Evolutionary conservation across 2,329 filamentous ascomycete genomes (phyloP), one percentile per base, ranked within the genome.

Genomic region (Helicocarpus griseus): DNA sequence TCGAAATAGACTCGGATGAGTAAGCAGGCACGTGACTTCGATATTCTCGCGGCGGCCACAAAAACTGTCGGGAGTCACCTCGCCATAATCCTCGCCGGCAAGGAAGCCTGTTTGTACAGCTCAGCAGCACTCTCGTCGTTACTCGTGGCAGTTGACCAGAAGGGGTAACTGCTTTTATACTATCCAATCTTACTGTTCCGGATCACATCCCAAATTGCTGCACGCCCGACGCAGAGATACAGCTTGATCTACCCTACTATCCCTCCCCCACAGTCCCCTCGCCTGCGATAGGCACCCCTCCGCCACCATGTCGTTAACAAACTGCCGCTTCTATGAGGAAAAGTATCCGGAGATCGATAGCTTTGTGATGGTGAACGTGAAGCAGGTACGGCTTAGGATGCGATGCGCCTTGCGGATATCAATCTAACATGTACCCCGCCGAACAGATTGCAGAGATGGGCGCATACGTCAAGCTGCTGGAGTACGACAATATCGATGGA

Each of bases 351-450:
- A 97, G 80, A 91, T 98, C 70, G 93, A 98, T 76, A 95, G 89
- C 79, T 97, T 96, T 75, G 94, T 98, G 69, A 98, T 98, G 93
- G 93, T 98, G 71, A 98, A 97, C 74, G 93, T 97, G 65, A 95
- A 95, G 82, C 89, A 95, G 84, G 87, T 90, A 69, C 40, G 65
- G 44, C 50, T 19, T 17, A 48, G 13, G 21, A 17, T 14, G 40
- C 35, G 48, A 17, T 26, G 3, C 29, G 14, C 8, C 14, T 24
- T 17, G 40, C 40, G 33, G 33, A 47, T 31, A 33, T 36, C 5
- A 33, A 22, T 43, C 24, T 50, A 43, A 31, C 21, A 26, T 26
- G n/a, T 43, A 31, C 19, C 29, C 38, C 29, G 48, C 39, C 28
- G 35, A 31, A 33, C 21, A 93, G 87, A 98, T 98, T 69, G 93